Evolutionary conservation across 164 flowering plant genomes (phyloP), one percentile per base, ranked within the genome.

Genomic region (Tetracentron sinense): DNA sequence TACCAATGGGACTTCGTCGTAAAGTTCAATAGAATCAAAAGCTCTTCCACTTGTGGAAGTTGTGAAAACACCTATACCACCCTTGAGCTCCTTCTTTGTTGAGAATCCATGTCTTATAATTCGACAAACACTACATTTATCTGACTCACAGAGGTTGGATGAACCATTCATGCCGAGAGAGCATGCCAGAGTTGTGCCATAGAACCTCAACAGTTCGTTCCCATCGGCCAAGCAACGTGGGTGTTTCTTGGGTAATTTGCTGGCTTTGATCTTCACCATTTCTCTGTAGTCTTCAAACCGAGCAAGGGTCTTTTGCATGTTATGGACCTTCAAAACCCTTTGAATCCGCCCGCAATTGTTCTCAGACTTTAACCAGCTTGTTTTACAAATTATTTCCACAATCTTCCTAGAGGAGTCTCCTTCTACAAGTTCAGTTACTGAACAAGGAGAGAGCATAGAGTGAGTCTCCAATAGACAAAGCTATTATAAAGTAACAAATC

Each of bases 171-270:
- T 70, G 65, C 89, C 86, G 28, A 86, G 78, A 33, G 83, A 73
- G 59, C 92, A 86, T 11, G 79, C 72, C 12, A 83, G 44, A 0
- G 86, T 81, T 14, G 87, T 84, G 60, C 89, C 89, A 57, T 77
- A 75, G 74, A 86, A 86, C 60, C 92, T 83, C 44, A 86, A 66
- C 29, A 86, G 79, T 59, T 84, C 92, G 54, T 86, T 86, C 21
- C 92, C 92, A 55, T 86, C 92, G 6, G 92, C 92, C 4, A 86
- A 62, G 71, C 92, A 86, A 7, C 92, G 81, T 0, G 92, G 87
- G 66, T 86, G 92, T 63, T 86, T 86, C 71, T 84, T 86, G 49
- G 80, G 73, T n/a, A 84, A 83, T 61, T 83, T 86, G 72, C 89
- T 80, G 22, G 92, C 92, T 58, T 81, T 86, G 56, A 60, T 69